Evolutionary conservation across 2,329 filamentous ascomycete species (phyloP), one percentile per base, ranked within the genome.

Genomic region (Nannizziopsis barbatae): DNA sequence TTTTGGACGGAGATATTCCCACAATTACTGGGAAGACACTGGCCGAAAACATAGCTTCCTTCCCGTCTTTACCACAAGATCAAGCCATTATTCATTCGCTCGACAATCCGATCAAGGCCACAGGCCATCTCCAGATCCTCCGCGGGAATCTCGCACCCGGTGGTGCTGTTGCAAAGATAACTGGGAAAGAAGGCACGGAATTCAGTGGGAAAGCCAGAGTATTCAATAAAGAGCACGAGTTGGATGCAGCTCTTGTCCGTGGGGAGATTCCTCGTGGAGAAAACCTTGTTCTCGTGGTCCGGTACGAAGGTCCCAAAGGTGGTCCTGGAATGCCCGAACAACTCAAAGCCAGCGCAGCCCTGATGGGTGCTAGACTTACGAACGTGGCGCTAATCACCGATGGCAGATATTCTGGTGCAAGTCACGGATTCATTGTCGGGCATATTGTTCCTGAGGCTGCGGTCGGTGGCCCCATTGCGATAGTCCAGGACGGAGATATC

Each of bases 241-340:
- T 95, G 39, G 81, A 93, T 63, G 68, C 74, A 0, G 88, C 89
- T 0, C 74, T 96, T 10, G 81, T 80, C 18, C 71, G 71, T 15
- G 83, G 87, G 47, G 74, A 82, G 43, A 84, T 87, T 41, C 77
- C 79, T 0, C 79, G 79, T 32, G 78, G 78, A 52, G 86, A 92
- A 61, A 92, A 93, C 61, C 75, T 94, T 11, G 90, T 95, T 15
- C 72, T 95, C 22, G 80, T 95, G 30, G 88, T 96, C 47, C 82
- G 90, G 17, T 95, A 95, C 63, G 90, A 96, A 64, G 90, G 90
- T 0, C 90, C 90, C 10, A 89, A 86, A 62, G 90, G 90, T 53
- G 90, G 90, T 0, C 90, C 90, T 0, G 90, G 90, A 38, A 96
- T 96, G 90, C 90, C 66, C 53, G 90, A 96, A 68, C 88, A 95